Conservation (phyloP, 2,329 filamentous ascomycete species). For the Talaromyces rugulosus region DNA sequence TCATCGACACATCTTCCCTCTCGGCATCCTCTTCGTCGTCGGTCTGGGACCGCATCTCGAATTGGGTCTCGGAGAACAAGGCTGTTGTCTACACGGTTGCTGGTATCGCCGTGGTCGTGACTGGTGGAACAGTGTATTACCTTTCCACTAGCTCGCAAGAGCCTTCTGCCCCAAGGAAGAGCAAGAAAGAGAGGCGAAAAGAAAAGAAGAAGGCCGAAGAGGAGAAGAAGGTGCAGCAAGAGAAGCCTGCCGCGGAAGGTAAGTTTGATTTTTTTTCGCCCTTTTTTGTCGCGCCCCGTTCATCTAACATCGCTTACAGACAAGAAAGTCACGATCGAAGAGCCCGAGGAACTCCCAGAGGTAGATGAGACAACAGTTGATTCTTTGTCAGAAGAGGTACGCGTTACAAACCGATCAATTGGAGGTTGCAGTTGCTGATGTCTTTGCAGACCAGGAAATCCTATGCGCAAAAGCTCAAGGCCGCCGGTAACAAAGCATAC, state of each 20-base stretch:
- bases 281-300: slow-evolving; percentile 34
- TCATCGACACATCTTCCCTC: slow-evolving; percentile 25
- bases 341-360: slow-evolving; percentile 65
- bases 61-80: slow-evolving; percentile 94
- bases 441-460: slow-evolving; percentile 67
- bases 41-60: slow-evolving; percentile 83
- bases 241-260: slow-evolving; percentile 42
- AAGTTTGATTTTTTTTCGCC: slow-evolving; percentile 24
- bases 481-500: slow-evolving; percentile 93
- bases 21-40: slow-evolving; percentile 56
- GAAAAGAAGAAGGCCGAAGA: slow-evolving; percentile 66
- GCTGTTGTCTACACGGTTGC: slow-evolving; percentile 93
- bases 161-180: slow-evolving; percentile 56
- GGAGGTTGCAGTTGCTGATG: slow-evolving; percentile 3
- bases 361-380: slow-evolving; percentile 48
- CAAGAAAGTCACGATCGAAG: slow-evolving; percentile 47
- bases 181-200: slow-evolving; percentile 87
- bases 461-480: slow-evolving; percentile 88
- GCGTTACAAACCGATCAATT: slow-evolving; percentile 9
- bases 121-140: slow-evolving; percentile 90
- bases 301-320: slow-evolving; percentile 19
- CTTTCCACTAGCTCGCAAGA: slow-evolving; percentile 50
- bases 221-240: slow-evolving; percentile 48
- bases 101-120: slow-evolving; percentile 86
- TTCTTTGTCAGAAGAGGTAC: slow-evolving; percentile 44